Percentiles rank a stretch among this genome's conserved stretches.
phyloP scores from a whole-genome alignment of 768 basidiomycete genomes.

The Kwoniella heveanensis region DNA sequence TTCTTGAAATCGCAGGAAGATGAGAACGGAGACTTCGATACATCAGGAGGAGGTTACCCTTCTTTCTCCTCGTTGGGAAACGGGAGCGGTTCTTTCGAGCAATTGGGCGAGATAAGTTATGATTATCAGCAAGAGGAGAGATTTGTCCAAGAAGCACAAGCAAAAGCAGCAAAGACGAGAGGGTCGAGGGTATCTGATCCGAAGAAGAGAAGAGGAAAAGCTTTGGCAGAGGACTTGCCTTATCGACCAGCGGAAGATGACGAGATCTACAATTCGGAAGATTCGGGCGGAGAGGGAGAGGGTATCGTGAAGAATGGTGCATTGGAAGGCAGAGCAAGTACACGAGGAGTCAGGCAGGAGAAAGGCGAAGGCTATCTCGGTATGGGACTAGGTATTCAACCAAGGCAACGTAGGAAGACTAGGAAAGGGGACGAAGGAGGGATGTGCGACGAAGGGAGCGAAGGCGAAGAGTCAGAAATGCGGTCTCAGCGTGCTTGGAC shows the following conservation, averaged over 20 bases:
- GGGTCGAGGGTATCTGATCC: constrained; percentile 29
- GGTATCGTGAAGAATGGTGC: constrained; percentile 42
- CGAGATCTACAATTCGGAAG: constrained; percentile 33
- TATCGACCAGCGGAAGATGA: constrained; percentile 49
- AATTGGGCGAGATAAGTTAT: constrained; percentile 34
- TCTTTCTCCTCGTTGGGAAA: constrained; percentile 40
- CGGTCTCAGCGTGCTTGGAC: constrained; percentile 11
- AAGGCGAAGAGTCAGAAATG: constrained; percentile 17
- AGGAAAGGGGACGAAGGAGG: constrained; percentile 16
- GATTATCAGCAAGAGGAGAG: constrained; percentile 45
- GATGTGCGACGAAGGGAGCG: constrained; percentile 19
- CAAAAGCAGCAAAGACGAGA: constrained; percentile 5
- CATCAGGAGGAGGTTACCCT: constrained; percentile 26
- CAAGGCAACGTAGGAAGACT: constrained; percentile 28
- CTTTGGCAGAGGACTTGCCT: constrained; percentile 41
- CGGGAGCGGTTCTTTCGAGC: constrained; percentile 1
- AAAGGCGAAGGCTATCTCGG: constrained; percentile 50
- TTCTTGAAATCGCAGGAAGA: constrained; percentile 38
- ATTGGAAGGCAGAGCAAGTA: constrained; percentile 40
- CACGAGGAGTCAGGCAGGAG: constrained; percentile 42
- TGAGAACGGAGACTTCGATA: constrained; percentile 31
- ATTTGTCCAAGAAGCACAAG: constrained; percentile 33
- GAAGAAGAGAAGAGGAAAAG: constrained; percentile 30
- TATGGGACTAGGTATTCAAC: constrained; percentile 46
- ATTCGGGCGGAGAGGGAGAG: constrained; percentile 45